These are phyloP conservation scores for Neurospora tetrasperma DNA, from an alignment of 495 filamentous ascomycete species.

Conservation along the genomic window DNA sequence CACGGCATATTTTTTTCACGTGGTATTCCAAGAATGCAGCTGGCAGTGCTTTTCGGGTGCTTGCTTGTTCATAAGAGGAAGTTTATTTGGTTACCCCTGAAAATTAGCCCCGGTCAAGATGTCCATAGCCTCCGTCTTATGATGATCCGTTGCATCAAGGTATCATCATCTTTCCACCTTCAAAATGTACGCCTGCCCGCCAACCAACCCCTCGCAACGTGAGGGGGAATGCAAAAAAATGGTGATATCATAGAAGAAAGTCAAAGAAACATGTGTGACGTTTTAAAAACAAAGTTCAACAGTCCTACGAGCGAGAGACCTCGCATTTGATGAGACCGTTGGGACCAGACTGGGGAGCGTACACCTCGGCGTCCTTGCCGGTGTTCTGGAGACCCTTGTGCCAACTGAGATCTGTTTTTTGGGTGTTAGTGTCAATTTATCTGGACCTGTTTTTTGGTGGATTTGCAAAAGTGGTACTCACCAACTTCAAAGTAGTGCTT, in stretches of 20 bases:
- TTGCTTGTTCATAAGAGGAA: neutral
- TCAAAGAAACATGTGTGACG: neutral
- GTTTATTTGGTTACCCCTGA: neutral
- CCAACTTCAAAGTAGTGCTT: conserved; percentile 98
- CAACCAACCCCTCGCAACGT: neutral
- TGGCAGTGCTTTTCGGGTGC: neutral
- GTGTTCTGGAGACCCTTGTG: conserved; percentile 96
- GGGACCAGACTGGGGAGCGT: conserved; percentile 81
- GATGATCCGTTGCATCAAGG: neutral
- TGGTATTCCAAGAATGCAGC: neutral
- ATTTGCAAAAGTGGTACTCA: conserved; percentile 35
- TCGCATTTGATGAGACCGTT: conserved; percentile 97
- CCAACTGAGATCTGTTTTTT: conserved; percentile 71
- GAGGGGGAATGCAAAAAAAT: neutral
- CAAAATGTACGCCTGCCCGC: neutral
- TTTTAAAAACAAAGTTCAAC: neutral
- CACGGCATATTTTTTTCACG: neutral
- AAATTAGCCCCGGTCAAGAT: neutral
- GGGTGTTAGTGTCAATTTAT: conserved; percentile 1
- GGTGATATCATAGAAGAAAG: neutral
- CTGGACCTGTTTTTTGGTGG: neutral
- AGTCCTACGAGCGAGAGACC: conserved; percentile 49
- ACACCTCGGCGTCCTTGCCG: conserved; percentile 92
- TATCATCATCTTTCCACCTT: neutral
- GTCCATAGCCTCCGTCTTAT: neutral